Percentiles rank a stretch among this genome's conserved stretches.
Evolutionary conservation across 108 stramenopile genomes (phyloP).

Genomic region (Asterionellopsis glacialis): DNA sequence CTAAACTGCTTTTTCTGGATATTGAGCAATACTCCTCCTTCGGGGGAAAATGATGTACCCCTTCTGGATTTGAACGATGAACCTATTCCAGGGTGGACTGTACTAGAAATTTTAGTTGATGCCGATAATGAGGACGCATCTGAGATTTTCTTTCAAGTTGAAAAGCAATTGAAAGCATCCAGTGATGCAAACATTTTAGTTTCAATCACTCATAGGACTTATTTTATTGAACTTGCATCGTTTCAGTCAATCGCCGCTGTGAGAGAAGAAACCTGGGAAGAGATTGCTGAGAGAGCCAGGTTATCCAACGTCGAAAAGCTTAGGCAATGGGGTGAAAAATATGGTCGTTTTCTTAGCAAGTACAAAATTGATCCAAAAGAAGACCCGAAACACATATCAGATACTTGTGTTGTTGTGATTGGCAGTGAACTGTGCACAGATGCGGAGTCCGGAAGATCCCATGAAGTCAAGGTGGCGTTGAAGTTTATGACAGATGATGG

Average conservation of each 20-base stretch:
- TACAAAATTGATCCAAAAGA: conserved; percentile 12
- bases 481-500: conserved; percentile 12
- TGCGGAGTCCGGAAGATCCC: neutral
- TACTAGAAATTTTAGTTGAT: conserved; percentile 15
- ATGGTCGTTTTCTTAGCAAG: conserved; percentile 9
- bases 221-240: neutral
- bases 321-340: neutral
- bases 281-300: conserved; percentile 14
- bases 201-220: neutral
- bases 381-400: conserved; percentile 13
- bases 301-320: conserved; percentile 1
- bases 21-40: neutral
- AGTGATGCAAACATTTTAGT: neutral
- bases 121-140: conserved; percentile 9
- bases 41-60: neutral
- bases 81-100: conserved; percentile 4
- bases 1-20: conserved; percentile 10
- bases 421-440: conserved; percentile 10
- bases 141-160: conserved; percentile 11
- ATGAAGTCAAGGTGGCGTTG: conserved; percentile 10
- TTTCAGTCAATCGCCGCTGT: conserved; percentile 1
- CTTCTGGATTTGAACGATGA: conserved; percentile 13
- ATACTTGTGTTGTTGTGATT: conserved; percentile 16
- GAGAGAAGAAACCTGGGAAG: neutral
- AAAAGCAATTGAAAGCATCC: conserved; percentile 3